phyloP scores from a whole-genome alignment of 2,329 filamentous ascomycete species.

The Neofusicoccum umdonicola region DNA sequence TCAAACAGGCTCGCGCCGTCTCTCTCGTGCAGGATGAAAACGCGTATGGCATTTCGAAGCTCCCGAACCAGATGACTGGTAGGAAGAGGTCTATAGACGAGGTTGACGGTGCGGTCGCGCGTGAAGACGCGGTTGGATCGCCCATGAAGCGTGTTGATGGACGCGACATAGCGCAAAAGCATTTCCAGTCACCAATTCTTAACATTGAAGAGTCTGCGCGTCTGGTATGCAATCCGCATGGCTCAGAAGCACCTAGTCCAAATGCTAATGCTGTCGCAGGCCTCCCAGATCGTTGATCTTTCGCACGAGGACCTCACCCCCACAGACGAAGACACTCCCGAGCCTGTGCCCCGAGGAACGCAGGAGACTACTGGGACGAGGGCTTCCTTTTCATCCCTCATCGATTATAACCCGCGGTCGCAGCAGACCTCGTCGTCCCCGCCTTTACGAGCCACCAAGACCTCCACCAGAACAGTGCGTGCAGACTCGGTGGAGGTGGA shows the following conservation, averaged over 20 bases:
- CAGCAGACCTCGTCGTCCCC: conserved; percentile 12
- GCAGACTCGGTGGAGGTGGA: not conserved
- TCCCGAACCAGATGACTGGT: conserved; percentile 20
- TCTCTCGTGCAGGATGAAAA: conserved; percentile 33
- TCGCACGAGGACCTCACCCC: conserved; percentile 28
- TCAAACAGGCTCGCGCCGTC: conserved; percentile 32
- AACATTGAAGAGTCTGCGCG: not conserved
- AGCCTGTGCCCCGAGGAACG: conserved; percentile 23
- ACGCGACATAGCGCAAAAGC: not conserved
- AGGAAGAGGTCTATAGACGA: conserved; percentile 37
- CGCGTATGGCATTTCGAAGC: not conserved
- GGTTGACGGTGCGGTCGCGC: conserved; percentile 28
- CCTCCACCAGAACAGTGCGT: not conserved
- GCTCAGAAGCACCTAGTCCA: not conserved
- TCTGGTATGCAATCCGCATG: not conserved
- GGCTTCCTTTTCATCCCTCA: conserved; percentile 46
- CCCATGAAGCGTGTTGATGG: conserved; percentile 7
- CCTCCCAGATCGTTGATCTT: conserved; percentile 20
- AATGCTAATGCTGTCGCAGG: conserved; percentile 4
- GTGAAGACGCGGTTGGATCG: conserved; percentile 20
- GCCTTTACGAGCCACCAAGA: conserved; percentile 4
- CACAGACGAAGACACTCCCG: conserved; percentile 35
- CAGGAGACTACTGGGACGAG: conserved; percentile 34
- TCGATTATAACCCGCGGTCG: conserved; percentile 43
- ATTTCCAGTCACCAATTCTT: not conserved